phyloP scores from a whole-genome alignment of 2,329 filamentous ascomycete genomes.

The Sporothrix globosa region DNA sequence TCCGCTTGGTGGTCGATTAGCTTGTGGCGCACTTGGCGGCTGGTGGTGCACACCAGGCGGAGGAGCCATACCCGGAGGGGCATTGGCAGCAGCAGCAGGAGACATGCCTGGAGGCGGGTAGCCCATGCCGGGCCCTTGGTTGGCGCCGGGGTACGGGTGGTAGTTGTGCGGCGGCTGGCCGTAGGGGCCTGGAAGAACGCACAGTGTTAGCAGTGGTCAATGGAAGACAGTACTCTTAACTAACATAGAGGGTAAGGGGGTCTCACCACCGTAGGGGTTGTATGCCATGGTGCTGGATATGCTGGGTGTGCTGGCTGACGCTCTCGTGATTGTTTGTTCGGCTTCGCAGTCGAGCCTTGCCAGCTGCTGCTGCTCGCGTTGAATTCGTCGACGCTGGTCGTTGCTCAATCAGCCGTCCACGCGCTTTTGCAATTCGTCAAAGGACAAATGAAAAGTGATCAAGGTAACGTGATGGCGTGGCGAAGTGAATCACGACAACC shows the following conservation, averaged over 20 bases:
- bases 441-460: neutral
- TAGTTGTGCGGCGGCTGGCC: conserved; percentile 71
- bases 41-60: conserved; percentile 74
- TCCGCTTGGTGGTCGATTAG: conserved; percentile 65
- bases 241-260: neutral
- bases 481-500: too few species aligned
- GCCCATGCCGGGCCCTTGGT: conserved; percentile 67
- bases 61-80: conserved; percentile 71
- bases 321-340: neutral
- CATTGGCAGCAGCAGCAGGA: conserved; percentile 52
- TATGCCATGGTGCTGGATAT: conserved; percentile 53
- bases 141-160: conserved; percentile 67
- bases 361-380: neutral
- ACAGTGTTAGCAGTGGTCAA: neutral
- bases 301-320: neutral
- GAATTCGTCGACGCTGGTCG: neutral
- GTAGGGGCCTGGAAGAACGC: conserved; percentile 54
- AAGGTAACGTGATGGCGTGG: neutral
- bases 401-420: neutral
- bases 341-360: neutral
- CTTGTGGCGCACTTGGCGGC: conserved; percentile 67
- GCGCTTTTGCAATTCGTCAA: neutral
- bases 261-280: conserved; percentile 62
- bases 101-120: conserved; percentile 81
- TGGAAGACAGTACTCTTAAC: neutral